phyloP scores from a whole-genome alignment of 1,284 basidiomycete genomes.

The Coriolopsis trogii region DNA sequence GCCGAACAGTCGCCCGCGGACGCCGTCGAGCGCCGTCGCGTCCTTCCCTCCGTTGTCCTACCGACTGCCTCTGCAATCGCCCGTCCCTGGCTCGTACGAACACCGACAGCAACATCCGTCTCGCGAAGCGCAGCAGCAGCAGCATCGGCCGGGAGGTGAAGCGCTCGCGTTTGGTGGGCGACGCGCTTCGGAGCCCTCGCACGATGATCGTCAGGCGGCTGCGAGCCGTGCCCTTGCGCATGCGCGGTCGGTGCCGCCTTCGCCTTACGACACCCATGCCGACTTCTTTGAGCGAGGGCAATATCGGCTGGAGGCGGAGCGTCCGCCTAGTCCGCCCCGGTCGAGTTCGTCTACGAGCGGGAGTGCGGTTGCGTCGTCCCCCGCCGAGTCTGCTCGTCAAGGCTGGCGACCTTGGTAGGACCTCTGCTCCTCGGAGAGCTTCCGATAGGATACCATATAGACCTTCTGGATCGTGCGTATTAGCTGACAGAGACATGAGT shows the following conservation, averaged over 20 bases:
- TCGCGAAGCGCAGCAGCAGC: background rate
- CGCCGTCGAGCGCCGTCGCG: slow-evolving; percentile 19
- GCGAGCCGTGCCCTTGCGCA: too few species aligned
- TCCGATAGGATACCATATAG: too few species aligned
- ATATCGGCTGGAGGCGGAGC: slow-evolving; percentile 13
- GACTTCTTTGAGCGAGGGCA: slow-evolving; percentile 12
- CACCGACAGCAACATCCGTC: background rate
- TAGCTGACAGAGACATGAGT: too few species aligned
- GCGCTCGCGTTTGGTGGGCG: slow-evolving; percentile 10
- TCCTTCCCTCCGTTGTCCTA: slow-evolving; percentile 16
- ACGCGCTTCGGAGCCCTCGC: too few species aligned
- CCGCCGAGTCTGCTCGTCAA: slow-evolving; percentile 36
- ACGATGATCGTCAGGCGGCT: slow-evolving; percentile 17
- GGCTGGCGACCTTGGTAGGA: slow-evolving; percentile 25
- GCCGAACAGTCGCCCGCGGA: slow-evolving; percentile 4
- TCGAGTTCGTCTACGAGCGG: slow-evolving; percentile 15
- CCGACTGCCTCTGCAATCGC: slow-evolving; percentile 2
- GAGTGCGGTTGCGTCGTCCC: slow-evolving; percentile 12
- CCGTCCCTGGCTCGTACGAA: background rate
- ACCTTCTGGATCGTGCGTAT: too few species aligned
- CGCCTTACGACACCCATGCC: too few species aligned
- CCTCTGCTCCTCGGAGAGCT: background rate
- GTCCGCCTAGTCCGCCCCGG: slow-evolving; percentile 19
- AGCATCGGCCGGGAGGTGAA: background rate
- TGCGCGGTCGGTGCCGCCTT: slow-evolving; percentile 18